A percentile compares a stretch with the other conserved stretches of the same genome.
Evolutionary conservation across 139 green algal genomes (phyloP).

Genomic region (Chlorella sp.): DNA sequence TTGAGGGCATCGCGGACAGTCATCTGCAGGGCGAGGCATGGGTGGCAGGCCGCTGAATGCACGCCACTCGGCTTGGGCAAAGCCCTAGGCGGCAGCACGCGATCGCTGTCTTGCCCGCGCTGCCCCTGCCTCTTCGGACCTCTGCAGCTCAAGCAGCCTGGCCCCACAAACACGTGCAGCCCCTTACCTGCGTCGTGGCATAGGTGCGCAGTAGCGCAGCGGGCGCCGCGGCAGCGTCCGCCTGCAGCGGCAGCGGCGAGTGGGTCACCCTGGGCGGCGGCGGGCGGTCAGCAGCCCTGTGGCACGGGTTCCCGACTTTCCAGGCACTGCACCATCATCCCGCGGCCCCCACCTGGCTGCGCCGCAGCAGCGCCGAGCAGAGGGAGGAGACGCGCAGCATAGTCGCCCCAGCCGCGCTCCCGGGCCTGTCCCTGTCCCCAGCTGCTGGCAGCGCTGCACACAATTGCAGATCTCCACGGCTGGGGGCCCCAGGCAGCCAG

Average conservation of each 20-base stretch:
- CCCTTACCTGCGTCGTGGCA: conserved; percentile 40
- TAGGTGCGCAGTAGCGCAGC: conserved; percentile 37
- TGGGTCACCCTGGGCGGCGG: background rate
- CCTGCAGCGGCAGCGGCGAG: background rate
- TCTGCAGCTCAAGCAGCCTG: background rate
- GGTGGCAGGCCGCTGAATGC: background rate
- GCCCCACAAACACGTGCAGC: background rate
- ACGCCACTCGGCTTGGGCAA: background rate
- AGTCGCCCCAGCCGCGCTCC: background rate
- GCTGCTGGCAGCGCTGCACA: background rate
- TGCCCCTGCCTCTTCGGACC: no score
- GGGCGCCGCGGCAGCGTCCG: background rate
- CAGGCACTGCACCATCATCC: background rate
- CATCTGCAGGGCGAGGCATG: conserved; percentile 68
- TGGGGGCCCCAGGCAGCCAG: no score
- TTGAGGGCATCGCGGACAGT: conserved; percentile 98
- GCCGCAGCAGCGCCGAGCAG: background rate
- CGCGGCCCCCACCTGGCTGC: conserved; percentile 10
- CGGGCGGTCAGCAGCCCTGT: background rate
- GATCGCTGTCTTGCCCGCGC: no score
- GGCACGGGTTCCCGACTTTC: background rate
- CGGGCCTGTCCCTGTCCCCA: no score
- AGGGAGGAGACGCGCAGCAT: background rate
- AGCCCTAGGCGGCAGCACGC: background rate
- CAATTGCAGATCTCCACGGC: background rate